Conservation (phyloP, 768 basidiomycete species). For the Boletus subcaerulescens region DNA sequence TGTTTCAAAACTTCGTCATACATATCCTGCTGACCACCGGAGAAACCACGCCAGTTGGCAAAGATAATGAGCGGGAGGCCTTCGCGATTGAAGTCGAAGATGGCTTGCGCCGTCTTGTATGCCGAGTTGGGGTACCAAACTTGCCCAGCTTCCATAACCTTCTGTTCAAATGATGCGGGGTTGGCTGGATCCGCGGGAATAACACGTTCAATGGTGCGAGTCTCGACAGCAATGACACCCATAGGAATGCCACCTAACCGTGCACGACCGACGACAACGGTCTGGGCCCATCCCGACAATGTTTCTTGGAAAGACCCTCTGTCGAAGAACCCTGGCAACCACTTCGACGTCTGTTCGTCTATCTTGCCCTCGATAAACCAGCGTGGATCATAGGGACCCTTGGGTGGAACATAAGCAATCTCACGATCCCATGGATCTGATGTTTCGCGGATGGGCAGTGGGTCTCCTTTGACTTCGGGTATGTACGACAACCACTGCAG, state of each 20-base stretch:
- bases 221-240: conserved; percentile 98
- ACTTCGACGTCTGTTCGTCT: conserved; percentile 76
- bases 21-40: conserved; percentile 99
- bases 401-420: conserved; percentile 86
- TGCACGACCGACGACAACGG: conserved; percentile 95
- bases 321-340: conserved; percentile 93
- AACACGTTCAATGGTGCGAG: conserved; percentile 93
- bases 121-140: conserved; percentile 99
- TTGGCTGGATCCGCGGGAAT: conserved; percentile 98
- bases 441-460: conserved; percentile 73
- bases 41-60: conserved; percentile 99
- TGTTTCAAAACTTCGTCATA: conserved; percentile 97
- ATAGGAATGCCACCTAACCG: conserved; percentile 95
- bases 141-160: conserved; percentile 99
- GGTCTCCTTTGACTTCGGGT: conserved; percentile 75
- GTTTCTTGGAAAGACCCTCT: conserved; percentile 98
- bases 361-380: conserved; percentile 97
- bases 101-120: conserved; percentile 99
- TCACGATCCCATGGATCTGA: conserved; percentile 89
- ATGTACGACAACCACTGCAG: conserved; percentile 94
- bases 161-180: conserved; percentile 92
- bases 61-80: conserved; percentile 96
- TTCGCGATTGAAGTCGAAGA: conserved; percentile 98
- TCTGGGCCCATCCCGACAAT: conserved; percentile 98
- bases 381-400: conserved; percentile 93